Percentiles rank a stretch among this genome's conserved stretches.
Conservation (phyloP, 139 green algal species). For the Diplosphaera chodatii region DNA sequence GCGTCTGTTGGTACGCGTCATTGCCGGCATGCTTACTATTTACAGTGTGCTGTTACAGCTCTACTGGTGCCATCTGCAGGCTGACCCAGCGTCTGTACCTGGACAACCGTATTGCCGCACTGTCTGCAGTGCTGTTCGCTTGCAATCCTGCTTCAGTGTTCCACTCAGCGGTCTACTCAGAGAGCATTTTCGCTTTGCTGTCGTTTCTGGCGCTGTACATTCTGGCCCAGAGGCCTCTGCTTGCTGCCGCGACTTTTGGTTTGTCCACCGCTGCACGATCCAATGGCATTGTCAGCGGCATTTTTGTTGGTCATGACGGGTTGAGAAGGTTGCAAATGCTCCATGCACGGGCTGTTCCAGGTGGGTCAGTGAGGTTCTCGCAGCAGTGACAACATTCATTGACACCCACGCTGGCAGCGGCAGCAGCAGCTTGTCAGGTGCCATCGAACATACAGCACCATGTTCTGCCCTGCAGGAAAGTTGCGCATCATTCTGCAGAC, state of each 20-base stretch:
- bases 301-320: background rate
- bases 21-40: too few relatives aligned
- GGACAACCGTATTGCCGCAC: conserved; percentile 28
- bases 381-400: too few relatives aligned
- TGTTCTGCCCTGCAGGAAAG: background rate
- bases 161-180: conserved; percentile 76
- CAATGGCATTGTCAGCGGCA: conserved; percentile 38
- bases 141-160: conserved; percentile 78
- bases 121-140: conserved; percentile 63
- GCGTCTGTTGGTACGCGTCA: too few relatives aligned
- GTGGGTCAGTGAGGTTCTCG: too few relatives aligned
- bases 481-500: background rate
- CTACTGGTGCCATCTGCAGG: conserved; percentile 13
- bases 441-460: too few relatives aligned
- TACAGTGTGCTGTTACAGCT: too few relatives aligned
- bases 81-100: conserved; percentile 36
- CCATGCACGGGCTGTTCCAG: too few relatives aligned
- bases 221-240: background rate
- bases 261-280: conserved; percentile 37
- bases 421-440: too few relatives aligned
- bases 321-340: background rate
- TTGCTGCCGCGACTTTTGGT: conserved; percentile 14
- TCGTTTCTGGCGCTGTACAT: conserved; percentile 52
- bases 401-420: too few relatives aligned
- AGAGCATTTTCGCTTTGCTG: conserved; percentile 62